Evolutionary conservation across 176 grass and related monocot species (phyloP), one percentile per base, ranked within the genome.

Genomic region (Chrysopogon serrulatus): DNA sequence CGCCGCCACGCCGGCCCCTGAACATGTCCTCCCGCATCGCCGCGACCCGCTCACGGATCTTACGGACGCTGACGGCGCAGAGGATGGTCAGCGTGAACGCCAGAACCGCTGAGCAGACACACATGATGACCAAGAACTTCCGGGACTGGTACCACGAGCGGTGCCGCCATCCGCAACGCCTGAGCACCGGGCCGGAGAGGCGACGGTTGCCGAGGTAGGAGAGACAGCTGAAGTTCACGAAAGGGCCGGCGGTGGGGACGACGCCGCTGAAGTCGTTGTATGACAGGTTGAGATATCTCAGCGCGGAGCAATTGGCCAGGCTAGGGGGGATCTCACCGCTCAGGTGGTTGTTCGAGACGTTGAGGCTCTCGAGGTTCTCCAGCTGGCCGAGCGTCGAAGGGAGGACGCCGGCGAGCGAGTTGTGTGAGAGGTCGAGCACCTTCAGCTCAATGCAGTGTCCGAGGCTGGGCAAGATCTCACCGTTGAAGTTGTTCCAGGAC

Each of bases 321-420:
- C 30, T 89, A 9, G 8, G 0, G 2, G 89, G 96, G 70, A 95
- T 98, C 56, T 95, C 89, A 1, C 93, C 91, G 15, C 42, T 86
- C 43, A 98, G 76, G 17, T 71, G 13, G 81, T 98, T 98, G 91
- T 64, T 33, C 10, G 96, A 98, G 42, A 98, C 83, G 71, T 98
- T 83, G 32, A 98, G 91, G 23, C 34, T 84, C 68, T 79, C 65
- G 16, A 98, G 77, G 81, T 59, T 84, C 57, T 73, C 13, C 6
- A 95, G 91, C 30, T 35, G 16, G n/a, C 81, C 89, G 2, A 98
- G 40, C 0, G 67, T 62, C 5, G 48, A 18, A 0, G 87, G 91
- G 4, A 98, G 79, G 21, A 3, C 8, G 18, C 91, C 91, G 32
- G 80, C 5, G 35, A 98, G 89, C 26, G 21, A 82, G 88, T 98